phyloP scores from a whole-genome alignment of 768 basidiomycete species.

The Russula ochroleuca region DNA sequence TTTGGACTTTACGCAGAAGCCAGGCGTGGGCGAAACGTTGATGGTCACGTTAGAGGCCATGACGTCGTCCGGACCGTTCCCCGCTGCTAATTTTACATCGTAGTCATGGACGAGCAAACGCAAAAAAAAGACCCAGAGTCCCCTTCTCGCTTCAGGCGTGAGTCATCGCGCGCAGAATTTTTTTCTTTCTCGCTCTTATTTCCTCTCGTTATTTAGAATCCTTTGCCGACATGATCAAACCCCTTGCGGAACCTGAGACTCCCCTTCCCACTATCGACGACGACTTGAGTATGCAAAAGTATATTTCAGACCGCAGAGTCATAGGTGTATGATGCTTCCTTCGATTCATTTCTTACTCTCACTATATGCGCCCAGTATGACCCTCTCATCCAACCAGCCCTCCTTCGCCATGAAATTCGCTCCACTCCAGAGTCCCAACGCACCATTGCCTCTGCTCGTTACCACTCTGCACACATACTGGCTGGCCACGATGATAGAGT shows the following conservation, averaged over 20 bases:
- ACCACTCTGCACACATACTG: slow-evolving; percentile 70
- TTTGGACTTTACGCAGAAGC: slow-evolving; percentile 67
- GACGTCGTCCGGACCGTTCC: not conserved
- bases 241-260: slow-evolving; percentile 32
- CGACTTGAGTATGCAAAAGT: slow-evolving; percentile 57
- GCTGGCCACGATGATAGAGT: slow-evolving; percentile 82
- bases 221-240: not conserved
- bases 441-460: slow-evolving; percentile 78
- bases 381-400: slow-evolving; percentile 89
- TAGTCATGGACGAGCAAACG: slow-evolving; percentile 10
- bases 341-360: slow-evolving; percentile 4
- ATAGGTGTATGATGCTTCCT: slow-evolving; percentile 52
- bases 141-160: slow-evolving; percentile 19
- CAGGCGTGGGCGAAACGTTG: slow-evolving; percentile 46
- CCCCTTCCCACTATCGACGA: slow-evolving; percentile 66
- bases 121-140: not conserved
- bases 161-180: not conserved
- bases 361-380: slow-evolving; percentile 63
- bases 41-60: slow-evolving; percentile 17
- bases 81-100: not conserved
- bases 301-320: slow-evolving; percentile 79
- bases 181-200: not conserved
- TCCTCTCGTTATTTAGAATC: not conserved
- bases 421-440: slow-evolving; percentile 59
- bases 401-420: slow-evolving; percentile 83